phyloP scores from a whole-genome alignment of 2,329 filamentous ascomycete species.

The Niveomyces coronatus region DNA sequence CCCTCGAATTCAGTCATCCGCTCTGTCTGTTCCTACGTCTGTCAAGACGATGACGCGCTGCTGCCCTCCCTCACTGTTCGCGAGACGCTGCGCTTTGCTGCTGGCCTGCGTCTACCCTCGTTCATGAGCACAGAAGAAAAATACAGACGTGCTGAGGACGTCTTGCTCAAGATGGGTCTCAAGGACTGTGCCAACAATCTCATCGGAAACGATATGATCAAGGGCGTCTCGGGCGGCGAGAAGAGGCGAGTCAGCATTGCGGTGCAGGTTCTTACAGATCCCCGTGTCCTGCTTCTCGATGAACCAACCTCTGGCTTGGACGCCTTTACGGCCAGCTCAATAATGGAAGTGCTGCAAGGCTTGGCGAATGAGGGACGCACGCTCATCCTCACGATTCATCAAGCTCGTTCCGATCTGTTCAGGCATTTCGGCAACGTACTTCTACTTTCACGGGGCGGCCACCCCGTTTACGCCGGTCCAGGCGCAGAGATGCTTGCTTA shows the following conservation, averaged over 20 bases:
- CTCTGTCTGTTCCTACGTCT: slow-evolving; percentile 66
- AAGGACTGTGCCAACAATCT: slow-evolving; percentile 71
- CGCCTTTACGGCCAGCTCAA: slow-evolving; percentile 67
- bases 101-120: slow-evolving; percentile 57
- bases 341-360: slow-evolving; percentile 61
- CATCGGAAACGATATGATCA: slow-evolving; percentile 60
- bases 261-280: slow-evolving; percentile 67
- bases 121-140: slow-evolving; percentile 64
- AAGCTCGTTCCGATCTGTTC: slow-evolving; percentile 65
- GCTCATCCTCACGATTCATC: slow-evolving; percentile 67
- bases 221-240: slow-evolving; percentile 72
- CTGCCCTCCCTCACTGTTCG: slow-evolving; percentile 65
- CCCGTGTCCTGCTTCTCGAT: slow-evolving; percentile 61
- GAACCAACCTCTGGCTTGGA: slow-evolving; percentile 70
- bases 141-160: slow-evolving; percentile 55
- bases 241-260: slow-evolving; percentile 70
- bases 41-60: slow-evolving; percentile 67
- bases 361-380: slow-evolving; percentile 65
- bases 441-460: slow-evolving; percentile 59
- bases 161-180: slow-evolving; percentile 63
- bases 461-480: slow-evolving; percentile 55
- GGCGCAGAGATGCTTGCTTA: slow-evolving; percentile 55
- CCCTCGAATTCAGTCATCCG: slow-evolving; percentile 60
- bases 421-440: slow-evolving; percentile 61
- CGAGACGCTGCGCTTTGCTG: slow-evolving; percentile 62